Evolutionary conservation across 768 basidiomycete species (phyloP), one percentile per base, ranked within the genome.

Genomic region (Lactarius evosmus): DNA sequence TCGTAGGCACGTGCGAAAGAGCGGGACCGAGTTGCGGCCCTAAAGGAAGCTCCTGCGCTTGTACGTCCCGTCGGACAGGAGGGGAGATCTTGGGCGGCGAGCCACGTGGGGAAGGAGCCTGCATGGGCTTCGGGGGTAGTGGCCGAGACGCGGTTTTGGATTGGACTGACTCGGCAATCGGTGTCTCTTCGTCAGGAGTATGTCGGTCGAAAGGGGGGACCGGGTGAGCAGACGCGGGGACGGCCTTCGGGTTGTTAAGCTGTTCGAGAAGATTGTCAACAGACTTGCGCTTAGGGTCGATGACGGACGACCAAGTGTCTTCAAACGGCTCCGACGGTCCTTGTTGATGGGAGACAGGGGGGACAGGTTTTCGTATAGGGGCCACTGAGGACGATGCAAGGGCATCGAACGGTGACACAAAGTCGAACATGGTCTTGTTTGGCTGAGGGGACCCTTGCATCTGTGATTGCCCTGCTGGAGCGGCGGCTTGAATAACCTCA

Each of bases 391-490:
- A 75, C 8, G 84, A 67, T n/a, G 75, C 80, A 52, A 93, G 80
- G 29, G 89, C 91, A 69, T 94, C 91, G 69, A 93, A 93, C 2
- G 92, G 87, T 55, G 90, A 91, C 56, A 88, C 81, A 65, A 90
- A 93, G 41, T 93, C 90, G 69, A 94, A 94, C 82, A 92, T 85
- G 55, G 89, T 88, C 74, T 88, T 87, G 69, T 85, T 87, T 27
- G 87, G 82, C 46, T 88, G 86, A 33, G 89, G 83, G 0, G 87
- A 84, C 3, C 82, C 77, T 62, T 79, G 82, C 56, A 80, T 80
- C 55, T 74, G 70, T 16, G 60, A 40, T 44, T 66, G 70, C 33
- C 44, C 55, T 22, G 30, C 53, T 51, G 61, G 22, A 12, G 40
- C 56, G 29, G 62, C 41, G 29, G 61, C 56, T 41, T 70, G 72